These are phyloP conservation scores for Cystobasidium tubakii DNA, from an alignment of 768 basidiomycete genomes.

Conservation along the genomic window DNA sequence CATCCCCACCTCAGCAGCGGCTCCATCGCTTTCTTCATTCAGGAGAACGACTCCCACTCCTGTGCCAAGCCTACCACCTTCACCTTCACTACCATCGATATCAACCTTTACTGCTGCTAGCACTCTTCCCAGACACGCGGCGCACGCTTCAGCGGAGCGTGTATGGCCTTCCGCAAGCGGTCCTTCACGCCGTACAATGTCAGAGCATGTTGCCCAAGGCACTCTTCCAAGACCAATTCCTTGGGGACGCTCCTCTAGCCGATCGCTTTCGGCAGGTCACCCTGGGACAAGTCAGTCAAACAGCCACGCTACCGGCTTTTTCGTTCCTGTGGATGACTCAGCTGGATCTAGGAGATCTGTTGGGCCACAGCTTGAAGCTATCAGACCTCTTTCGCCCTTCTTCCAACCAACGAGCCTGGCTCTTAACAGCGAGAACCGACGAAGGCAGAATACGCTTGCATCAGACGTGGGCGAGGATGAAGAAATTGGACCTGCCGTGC, in stretches of 20 bases:
- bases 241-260: neutral
- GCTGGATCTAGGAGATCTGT: neutral
- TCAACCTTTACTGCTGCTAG: neutral
- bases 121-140: neutral
- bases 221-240: neutral
- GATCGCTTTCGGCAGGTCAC: neutral
- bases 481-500: neutral
- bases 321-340: neutral
- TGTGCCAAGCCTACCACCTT: neutral
- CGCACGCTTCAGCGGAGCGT: neutral
- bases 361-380: neutral
- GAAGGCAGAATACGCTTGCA: neutral
- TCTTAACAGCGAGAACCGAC: neutral
- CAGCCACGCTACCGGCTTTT: neutral
- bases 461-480: neutral
- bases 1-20: neutral
- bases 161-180: neutral
- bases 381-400: constrained; percentile 8
- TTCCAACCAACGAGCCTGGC: neutral
- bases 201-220: neutral
- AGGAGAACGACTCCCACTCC: constrained; percentile 6
- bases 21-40: neutral
- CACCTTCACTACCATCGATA: neutral
- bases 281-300: neutral
- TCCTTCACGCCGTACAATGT: neutral